Evolutionary conservation across 2,329 filamentous ascomycete genomes (phyloP), one percentile per base, ranked within the genome.

Genomic region (Penicillium digitatum): DNA sequence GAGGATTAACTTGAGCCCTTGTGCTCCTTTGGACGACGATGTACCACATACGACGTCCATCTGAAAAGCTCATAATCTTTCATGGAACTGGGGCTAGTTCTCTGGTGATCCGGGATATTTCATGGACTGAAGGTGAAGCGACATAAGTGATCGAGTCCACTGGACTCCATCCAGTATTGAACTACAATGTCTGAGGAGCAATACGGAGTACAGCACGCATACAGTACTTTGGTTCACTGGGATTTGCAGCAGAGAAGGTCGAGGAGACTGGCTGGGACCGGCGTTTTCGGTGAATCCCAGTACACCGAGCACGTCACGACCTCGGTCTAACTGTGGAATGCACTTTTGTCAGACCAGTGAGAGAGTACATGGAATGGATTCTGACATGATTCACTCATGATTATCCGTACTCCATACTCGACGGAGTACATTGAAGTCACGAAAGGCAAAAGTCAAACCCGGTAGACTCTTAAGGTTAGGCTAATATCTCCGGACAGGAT

Each of bases 291-390:
- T 18, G 26, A 51, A 39, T 29, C 26, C 47, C 22, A 27, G 20
- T 53, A 54, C 52, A 44, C 52, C 20, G 24, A 38, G 11, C 20
- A 40, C 40, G 47, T 54, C 47, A 54, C 35, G 26, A 47, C 45
- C 40, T 46, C 49, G 49, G 49, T 52, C 18, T 16, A 18, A 31
- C 5, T n/a, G 18, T 38, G 50, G 20, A 52, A 38, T 45, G 49
- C n/a, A 16, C 8, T 18, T 46, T 46, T 26, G n/a, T n/a, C n/a
- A n/a, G n/a, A n/a, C n/a, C n/a, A n/a, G n/a, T n/a, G n/a, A n/a
- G n/a, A n/a, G n/a, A n/a, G n/a, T n/a, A n/a, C n/a, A 27, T 27
- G 26, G 6, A 27, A 32, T 14, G 9, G 20, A 37, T 27, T 37
- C 9, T 35, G 18, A 47, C 24, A 37, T 37, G 16, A 14, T 26